Base-by-base conservation (phyloP, 2,329 filamentous ascomycete genomes). In the Diaporthe sp. region DNA sequence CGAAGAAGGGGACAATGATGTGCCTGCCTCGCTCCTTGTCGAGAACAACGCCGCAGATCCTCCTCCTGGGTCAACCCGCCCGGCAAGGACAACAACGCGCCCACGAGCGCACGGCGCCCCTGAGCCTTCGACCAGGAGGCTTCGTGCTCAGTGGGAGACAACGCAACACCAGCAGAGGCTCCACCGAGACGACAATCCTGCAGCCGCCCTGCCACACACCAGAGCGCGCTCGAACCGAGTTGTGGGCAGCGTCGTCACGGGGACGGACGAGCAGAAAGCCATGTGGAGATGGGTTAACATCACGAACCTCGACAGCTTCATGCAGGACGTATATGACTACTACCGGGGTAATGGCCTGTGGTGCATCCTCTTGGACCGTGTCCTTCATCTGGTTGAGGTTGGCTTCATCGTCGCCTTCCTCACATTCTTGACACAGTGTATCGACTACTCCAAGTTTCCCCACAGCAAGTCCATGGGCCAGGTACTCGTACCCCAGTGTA, bases 241-340 rank as follows among this genome's bases (percentile, higher is more conserved):
- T 74, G 79, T 79, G 75, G 78, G 58, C 9, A 77, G 72, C 10
- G 72, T 79, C 22, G 73, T 82, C 27, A 76, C 81, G 1, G 83
- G 82, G 13, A 83, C 81, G 70, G 84, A 85, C 17, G 92, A 92
- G 82, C 93, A 96, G 80, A 93, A 92, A 82, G 95, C 96, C 4
- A 91, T 97, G 86, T 98, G 95, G 93, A 90, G 94, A 83, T 98
- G 96, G 94, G 94, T 94, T 71, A 98, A 98, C 80, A 94, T 97
- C 73, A 91, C 94, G 50, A 97, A 97, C 80, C 86, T 98, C 70
- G 96, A 98, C 83, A 93, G 92, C 79, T 98, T 98, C 81, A 91
- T 98, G 80, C 90, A 91, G 72, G 93, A 91, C 76, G 94, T 97
- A 4, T 98, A 98, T 81, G 89, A 93, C 77, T 98, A 98, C 83